Conservation (phyloP, 2,329 filamentous ascomycete genomes). For the Penicillium sp. region DNA sequence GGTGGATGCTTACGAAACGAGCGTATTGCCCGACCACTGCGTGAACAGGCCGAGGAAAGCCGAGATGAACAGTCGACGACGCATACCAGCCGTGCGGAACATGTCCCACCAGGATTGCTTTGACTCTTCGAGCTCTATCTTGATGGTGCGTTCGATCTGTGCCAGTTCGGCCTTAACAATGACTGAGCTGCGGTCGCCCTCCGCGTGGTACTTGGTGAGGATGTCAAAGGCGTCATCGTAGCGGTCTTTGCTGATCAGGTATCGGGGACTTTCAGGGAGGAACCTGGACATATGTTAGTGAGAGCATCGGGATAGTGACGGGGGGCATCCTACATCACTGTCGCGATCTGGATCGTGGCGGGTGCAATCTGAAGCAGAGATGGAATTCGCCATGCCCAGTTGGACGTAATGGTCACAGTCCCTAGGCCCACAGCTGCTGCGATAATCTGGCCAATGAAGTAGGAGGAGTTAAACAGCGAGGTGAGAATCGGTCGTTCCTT, state of each 20-base stretch:
- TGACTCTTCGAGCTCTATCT: conserved; percentile 50
- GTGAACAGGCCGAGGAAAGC: conserved; percentile 36
- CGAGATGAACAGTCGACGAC: conserved; percentile 31
- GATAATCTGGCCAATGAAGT: conserved; percentile 30
- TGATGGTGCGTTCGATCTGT: conserved; percentile 59
- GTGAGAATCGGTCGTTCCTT: conserved; percentile 61
- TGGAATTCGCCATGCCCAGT: conserved; percentile 51
- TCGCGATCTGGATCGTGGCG: conserved; percentile 26
- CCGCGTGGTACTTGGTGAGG: conserved; percentile 49
- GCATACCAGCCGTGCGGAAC: conserved; percentile 31
- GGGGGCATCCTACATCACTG: conserved; percentile 23
- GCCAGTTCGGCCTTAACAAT: conserved; percentile 60
- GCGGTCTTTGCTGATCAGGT: conserved; percentile 28
- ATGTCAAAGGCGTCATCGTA: conserved; percentile 29
- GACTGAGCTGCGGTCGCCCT: conserved; percentile 51
- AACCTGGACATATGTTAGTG: conserved; percentile 17
- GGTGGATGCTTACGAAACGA: conserved; percentile 18
- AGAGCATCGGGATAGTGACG: neutral
- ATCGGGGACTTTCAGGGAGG: conserved; percentile 28
- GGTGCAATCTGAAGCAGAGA: conserved; percentile 44
- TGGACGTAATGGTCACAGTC: conserved; percentile 31
- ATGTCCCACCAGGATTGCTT: conserved; percentile 30
- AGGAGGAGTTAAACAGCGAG: conserved; percentile 58
- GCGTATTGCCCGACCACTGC: conserved; percentile 43
- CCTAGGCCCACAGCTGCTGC: conserved; percentile 31